These are phyloP conservation scores for Mrakia blollopis DNA, from an alignment of 768 basidiomycete species.

Conservation along the genomic window DNA sequence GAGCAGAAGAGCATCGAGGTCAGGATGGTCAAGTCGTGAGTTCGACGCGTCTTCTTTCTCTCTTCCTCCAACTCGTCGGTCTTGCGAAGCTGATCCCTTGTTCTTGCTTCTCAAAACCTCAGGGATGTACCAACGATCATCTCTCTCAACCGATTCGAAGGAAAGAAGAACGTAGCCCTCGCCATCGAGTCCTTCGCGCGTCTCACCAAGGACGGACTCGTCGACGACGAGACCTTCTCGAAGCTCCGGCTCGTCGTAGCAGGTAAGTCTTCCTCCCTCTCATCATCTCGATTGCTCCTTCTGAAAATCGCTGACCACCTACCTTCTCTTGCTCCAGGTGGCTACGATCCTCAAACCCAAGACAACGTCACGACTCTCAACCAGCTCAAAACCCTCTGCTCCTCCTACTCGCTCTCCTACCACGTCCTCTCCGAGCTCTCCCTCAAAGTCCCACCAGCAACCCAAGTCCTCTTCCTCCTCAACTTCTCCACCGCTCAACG, in stretches of 20 bases:
- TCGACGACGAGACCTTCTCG: slow-evolving; percentile 35
- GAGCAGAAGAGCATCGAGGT: slow-evolving; percentile 27
- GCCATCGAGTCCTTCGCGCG: slow-evolving; percentile 73
- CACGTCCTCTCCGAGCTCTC: slow-evolving; percentile 33
- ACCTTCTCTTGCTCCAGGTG: slow-evolving; percentile 54
- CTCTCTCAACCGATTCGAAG: slow-evolving; percentile 88
- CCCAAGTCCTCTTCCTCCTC: slow-evolving; percentile 78
- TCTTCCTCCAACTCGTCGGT: too few species aligned
- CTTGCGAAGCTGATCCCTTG: slow-evolving; percentile 3
- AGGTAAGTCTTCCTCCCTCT: slow-evolving; percentile 48
- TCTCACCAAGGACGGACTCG: slow-evolving; percentile 43
- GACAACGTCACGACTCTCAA: slow-evolving; percentile 71
- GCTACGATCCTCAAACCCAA: slow-evolving; percentile 79
- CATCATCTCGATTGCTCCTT: neutral
- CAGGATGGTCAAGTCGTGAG: slow-evolving; percentile 28
- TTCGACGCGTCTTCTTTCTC: neutral
- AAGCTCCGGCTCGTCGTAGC: slow-evolving; percentile 69
- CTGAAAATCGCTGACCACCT: neutral
- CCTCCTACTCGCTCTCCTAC: slow-evolving; percentile 55
- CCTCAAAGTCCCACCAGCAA: slow-evolving; percentile 37
- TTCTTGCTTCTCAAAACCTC: neutral
- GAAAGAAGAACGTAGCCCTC: slow-evolving; percentile 82
- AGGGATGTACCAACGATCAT: slow-evolving; percentile 68
- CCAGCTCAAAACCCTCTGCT: slow-evolving; percentile 58
- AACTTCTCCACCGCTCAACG: slow-evolving; percentile 85